Conservation (phyloP, 2,329 filamentous ascomycete genomes). For the Fusarium poae region DNA sequence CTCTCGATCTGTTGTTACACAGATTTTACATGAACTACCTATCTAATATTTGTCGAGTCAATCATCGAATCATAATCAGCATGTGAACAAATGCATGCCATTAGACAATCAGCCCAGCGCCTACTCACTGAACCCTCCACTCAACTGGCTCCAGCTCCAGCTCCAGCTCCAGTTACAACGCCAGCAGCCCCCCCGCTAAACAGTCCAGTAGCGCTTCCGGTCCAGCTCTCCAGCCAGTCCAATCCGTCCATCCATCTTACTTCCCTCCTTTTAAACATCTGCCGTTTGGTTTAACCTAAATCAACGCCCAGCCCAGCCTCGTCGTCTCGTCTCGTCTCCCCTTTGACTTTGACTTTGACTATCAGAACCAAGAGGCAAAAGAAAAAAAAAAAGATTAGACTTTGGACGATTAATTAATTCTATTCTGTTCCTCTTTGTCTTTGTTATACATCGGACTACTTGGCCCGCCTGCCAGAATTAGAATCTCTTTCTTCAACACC, state of each 20-base stretch:
- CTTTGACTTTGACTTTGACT: too few relatives aligned
- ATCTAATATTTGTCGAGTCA: neutral
- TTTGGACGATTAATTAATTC: constrained; percentile 24
- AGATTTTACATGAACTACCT: neutral
- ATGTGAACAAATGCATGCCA: neutral
- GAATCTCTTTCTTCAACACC: constrained; percentile 16
- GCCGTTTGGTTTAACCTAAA: constrained; percentile 40
- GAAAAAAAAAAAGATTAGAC: neutral
- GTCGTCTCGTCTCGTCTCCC: neutral
- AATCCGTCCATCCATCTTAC: constrained; percentile 17
- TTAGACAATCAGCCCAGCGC: constrained; percentile 26
- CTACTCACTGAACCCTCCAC: constrained; percentile 21
- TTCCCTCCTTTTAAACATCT: constrained; percentile 42
- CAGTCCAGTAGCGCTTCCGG: constrained; percentile 8
- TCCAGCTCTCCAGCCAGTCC: constrained; percentile 12
- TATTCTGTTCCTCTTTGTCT: constrained; percentile 5
- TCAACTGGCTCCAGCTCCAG: constrained; percentile 22
- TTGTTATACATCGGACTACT: constrained; percentile 21
- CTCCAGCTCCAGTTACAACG: constrained; percentile 14
- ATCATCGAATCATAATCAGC: constrained; percentile 7
- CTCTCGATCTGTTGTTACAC: neutral
- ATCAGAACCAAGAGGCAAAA: constrained; percentile 13
- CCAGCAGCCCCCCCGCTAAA: constrained; percentile 5
- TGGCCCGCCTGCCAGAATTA: constrained; percentile 40
- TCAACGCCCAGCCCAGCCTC: constrained; percentile 40